Evolutionary conservation across 495 filamentous ascomycete species (phyloP), one percentile per base, ranked within the genome.

Genomic region (Rhypophila decipiens): DNA sequence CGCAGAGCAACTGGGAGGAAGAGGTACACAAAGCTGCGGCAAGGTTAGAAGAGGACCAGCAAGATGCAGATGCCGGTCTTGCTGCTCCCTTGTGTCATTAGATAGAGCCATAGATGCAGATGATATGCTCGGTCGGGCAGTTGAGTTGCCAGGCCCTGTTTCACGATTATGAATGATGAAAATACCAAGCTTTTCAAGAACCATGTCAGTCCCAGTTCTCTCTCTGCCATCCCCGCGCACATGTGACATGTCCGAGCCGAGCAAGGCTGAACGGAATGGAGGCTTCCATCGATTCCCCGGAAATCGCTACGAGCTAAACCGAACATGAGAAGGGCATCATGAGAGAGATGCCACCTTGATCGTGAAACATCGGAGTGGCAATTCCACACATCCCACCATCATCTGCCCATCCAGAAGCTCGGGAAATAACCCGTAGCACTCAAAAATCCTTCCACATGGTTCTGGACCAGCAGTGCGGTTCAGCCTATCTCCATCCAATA

Each of bases 21-120:
- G 83, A 96, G 65, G 87, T 95, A 17, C 59, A 69, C 41, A 87
- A 79, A 55, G 90, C 87, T 0, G 86, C 90, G 60, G 73, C 80
- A 48, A 72, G 90, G 52, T 83, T 96, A 75, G 87, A 91, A 54
- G 57, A 69, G 1, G 76, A 42, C 38, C 27, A 44, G 7, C 15
- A 15, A 18, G 22, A 31, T 33, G 13, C 27, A 31, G 27, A 31
- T 31, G 27, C 27, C 7, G 13, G 27, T 31, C 27, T 31, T 31
- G 27, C 7, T 31, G 27, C 27, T 31, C 27, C 27, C 13, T 31
- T 31, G 27, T 31, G 27, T 31, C 27, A 31, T 31, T 31, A 31
- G 27, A 31, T 31, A 31, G 27, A 31, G 27, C 7, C 27, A 31
- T 31, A 13, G 27, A 31, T 13, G 7, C 27, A 31, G 27, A 31